phyloP scores from a whole-genome alignment of 108 stramenopile genomes.

The Nitzschia sp. region DNA sequence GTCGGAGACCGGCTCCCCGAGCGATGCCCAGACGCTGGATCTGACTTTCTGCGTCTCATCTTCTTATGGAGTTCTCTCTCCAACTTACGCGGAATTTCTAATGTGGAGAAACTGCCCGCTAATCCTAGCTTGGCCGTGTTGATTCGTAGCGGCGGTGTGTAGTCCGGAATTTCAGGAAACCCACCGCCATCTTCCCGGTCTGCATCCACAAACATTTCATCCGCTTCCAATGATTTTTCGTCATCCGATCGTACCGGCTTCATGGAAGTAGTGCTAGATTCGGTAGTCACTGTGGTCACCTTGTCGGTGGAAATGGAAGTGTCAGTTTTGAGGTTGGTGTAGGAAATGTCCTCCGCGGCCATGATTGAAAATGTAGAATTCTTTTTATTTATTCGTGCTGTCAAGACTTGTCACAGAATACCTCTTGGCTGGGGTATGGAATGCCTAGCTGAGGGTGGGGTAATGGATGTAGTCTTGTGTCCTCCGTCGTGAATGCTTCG shows the following conservation, averaged over 20 bases:
- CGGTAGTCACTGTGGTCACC: slow-evolving; percentile 27
- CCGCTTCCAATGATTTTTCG: slow-evolving; percentile 2
- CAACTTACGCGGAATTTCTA: slow-evolving; percentile 13
- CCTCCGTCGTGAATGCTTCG: no score
- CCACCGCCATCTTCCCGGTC: background rate
- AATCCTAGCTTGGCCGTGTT: slow-evolving; percentile 15
- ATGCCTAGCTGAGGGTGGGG: no score
- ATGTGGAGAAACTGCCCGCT: background rate
- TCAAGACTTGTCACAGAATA: background rate
- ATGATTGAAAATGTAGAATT: background rate
- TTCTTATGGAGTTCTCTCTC: slow-evolving; percentile 17
- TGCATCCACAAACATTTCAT: background rate
- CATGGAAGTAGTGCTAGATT: slow-evolving; percentile 23
- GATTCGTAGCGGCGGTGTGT: slow-evolving; percentile 32
- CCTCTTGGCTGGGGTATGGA: no score
- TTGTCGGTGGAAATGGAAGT: slow-evolving; percentile 36
- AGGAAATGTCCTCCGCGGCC: no score
- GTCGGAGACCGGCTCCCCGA: slow-evolving; percentile 39
- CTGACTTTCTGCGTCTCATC: slow-evolving; percentile 22
- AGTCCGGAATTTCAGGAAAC: slow-evolving; percentile 12
- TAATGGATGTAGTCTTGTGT: no score
- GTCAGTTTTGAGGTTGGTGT: slow-evolving; percentile 27
- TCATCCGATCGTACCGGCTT: slow-evolving; percentile 21
- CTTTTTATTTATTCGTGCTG: background rate
- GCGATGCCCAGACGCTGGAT: slow-evolving; percentile 8